phyloP scores from a whole-genome alignment of 495 filamentous ascomycete genomes.

The Daldinia bambusicola region DNA sequence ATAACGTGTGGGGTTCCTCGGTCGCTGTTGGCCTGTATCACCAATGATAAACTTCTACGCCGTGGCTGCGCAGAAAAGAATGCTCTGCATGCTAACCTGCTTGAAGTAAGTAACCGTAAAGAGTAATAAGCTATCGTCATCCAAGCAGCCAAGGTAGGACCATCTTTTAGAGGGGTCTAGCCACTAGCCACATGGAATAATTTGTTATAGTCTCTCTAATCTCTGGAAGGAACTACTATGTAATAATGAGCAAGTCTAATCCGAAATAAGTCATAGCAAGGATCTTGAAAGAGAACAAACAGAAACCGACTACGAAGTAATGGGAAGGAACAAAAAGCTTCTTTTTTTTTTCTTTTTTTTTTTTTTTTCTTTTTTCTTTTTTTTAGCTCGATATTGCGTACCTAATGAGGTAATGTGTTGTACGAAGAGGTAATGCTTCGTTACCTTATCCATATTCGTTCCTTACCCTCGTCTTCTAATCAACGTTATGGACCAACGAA shows the following conservation, averaged over 20 bases:
- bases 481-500: constrained; percentile 16
- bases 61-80: neutral
- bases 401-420: neutral
- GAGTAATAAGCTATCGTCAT: constrained; percentile 43
- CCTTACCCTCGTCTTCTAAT: neutral
- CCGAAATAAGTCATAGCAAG: neutral
- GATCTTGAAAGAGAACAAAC: constrained; percentile 1
- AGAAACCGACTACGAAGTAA: constrained; percentile 1
- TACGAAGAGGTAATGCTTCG: no score
- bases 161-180: constrained; percentile 27
- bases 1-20: constrained; percentile 1
- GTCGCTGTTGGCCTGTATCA: neutral
- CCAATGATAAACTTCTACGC: neutral
- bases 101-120: constrained; percentile 24
- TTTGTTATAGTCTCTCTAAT: no score
- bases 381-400: neutral
- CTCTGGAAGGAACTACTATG: no score
- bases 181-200: constrained; percentile 15
- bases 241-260: neutral
- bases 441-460: neutral
- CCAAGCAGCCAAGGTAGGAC: constrained; percentile 6
- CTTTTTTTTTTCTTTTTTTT: neutral
- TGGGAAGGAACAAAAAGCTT: constrained; percentile 1
- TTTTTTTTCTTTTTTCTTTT: neutral
- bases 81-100: no score